Conservation (phyloP, 2,329 filamentous ascomycete genomes). For the Coniochaeta pulveracea region DNA sequence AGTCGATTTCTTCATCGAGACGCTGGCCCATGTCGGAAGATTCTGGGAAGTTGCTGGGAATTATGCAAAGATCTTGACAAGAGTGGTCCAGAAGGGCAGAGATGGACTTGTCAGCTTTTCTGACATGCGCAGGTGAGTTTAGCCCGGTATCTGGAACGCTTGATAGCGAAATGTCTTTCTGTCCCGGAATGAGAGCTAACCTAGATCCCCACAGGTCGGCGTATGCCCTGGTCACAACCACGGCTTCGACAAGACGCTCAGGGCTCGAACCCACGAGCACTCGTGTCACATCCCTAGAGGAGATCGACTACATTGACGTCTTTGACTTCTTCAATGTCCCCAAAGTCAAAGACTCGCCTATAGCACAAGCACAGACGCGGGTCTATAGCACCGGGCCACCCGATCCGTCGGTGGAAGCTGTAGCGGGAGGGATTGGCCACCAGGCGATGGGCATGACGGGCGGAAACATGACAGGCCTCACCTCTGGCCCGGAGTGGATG, state of each 20-base stretch:
- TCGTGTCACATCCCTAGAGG: conserved; percentile 24
- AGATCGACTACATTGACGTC: conserved; percentile 30
- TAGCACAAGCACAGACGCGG: background rate
- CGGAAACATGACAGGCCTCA: too few species aligned
- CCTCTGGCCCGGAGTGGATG: conserved; percentile 1
- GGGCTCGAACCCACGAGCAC: conserved; percentile 26
- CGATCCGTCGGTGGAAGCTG: conserved; percentile 3
- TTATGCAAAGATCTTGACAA: conserved; percentile 27
- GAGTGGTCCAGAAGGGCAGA: conserved; percentile 24
- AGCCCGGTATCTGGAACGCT: background rate
- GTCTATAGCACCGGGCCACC: conserved; percentile 1
- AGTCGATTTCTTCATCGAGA: conserved; percentile 32
- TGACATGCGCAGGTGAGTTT: conserved; percentile 26
- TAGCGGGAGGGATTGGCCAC: background rate
- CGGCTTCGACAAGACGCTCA: conserved; percentile 22
- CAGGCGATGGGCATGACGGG: background rate
- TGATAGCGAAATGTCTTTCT: background rate
- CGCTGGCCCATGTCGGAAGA: conserved; percentile 26
- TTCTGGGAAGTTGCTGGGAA: conserved; percentile 31
- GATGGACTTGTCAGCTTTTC: conserved; percentile 24
- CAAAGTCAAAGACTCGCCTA: conserved; percentile 12
- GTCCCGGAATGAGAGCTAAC: too few species aligned
- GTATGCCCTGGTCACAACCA: conserved; percentile 25
- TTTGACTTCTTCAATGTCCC: conserved; percentile 35
- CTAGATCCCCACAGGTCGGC: conserved; percentile 17